Evolutionary conservation across 306 rosid species (phyloP), one percentile per base, ranked within the genome.

Genomic region (Vigna unguiculata): DNA sequence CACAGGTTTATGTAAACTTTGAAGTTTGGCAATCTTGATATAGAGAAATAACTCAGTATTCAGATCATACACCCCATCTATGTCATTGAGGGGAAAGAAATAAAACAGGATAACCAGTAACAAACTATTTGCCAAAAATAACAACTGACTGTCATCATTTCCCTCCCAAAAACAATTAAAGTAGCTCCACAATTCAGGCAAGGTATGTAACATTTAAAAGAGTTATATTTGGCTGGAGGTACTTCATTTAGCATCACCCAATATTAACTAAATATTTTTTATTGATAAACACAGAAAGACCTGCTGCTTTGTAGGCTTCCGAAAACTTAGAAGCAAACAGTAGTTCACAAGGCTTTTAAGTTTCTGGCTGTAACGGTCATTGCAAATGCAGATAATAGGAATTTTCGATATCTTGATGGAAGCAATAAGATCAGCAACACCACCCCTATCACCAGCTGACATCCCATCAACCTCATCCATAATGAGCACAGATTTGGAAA

Each of bases 371-470:
- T 95, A 95, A 40, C 97, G 96, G 81, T 95, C 97, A 85, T 95
- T 95, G 67, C 99, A 95, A 76, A 95, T 95, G 90, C 97, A 95
- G 80, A 95, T 95, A 57, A 95, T 88, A 52, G 99, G 99, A 85
- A 95, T 89, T 85, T 92, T 92, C 32, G 97, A 92, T 51, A 77
- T 92, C 83, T 95, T 95, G 83, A 95, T 95, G 86, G 91, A 90
- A 22, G 92, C 90, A 86, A 95, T 92, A 69, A 95, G 96, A 86
- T 92, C 97, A 82, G 99, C 92, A 79, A 95, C 71, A 70, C 99
- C 99, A 76, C 99, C 98, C 84, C 99, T 84, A 84, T 95, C 99
- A 81, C 99, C 99, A 81, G 99, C 99, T 75, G 99, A 95, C 99
- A 95, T 92, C 84, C 99, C 99, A 84, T 95, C 97, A 74, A 95